These are phyloP conservation scores for Colletotrichum eleusines DNA, from an alignment of 2,329 filamentous ascomycete species.

Conservation along the genomic window DNA sequence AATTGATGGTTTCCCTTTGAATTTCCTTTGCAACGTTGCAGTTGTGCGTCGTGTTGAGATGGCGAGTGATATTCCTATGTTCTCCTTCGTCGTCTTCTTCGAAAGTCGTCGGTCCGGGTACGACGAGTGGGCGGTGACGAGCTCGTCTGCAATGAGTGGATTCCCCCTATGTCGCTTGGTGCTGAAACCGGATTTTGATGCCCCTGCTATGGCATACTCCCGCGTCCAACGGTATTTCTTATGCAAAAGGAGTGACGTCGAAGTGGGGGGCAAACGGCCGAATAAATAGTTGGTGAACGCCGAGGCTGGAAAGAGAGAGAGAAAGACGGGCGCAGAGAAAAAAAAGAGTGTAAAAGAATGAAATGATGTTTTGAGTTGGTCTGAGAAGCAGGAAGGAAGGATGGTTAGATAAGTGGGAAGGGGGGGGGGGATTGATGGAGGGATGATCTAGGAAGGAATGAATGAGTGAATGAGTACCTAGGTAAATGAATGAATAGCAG, in stretches of 20 bases:
- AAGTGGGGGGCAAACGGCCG: background rate
- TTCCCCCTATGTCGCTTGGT: conserved; percentile 36
- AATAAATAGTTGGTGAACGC: conserved; percentile 1
- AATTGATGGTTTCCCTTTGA: background rate
- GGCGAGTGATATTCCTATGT: background rate
- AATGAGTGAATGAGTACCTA: background rate
- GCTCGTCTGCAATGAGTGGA: conserved; percentile 30
- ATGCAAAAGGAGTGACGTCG: conserved; percentile 37
- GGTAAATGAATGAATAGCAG: background rate
- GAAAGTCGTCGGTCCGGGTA: conserved; percentile 11
- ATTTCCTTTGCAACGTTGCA: background rate
- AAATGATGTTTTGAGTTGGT: conserved; percentile 17
- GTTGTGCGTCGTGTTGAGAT: conserved; percentile 2
- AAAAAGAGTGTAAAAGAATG: conserved; percentile 15
- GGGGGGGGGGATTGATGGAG: conserved; percentile 31
- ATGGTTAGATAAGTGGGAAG: conserved; percentile 1
- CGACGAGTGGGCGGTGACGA: conserved; percentile 14
- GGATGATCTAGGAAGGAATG: conserved; percentile 10
- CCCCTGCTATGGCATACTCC: conserved; percentile 34
- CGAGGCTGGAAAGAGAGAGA: background rate
- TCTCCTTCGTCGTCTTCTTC: background rate
- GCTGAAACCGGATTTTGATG: conserved; percentile 34
- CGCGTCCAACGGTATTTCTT: conserved; percentile 16
- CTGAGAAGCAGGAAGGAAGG: conserved; percentile 20
- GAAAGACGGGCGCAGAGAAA: background rate